Evolutionary conservation across 1,139 yeast species (phyloP).

Genomic region (Sugiyamaella grinbergsii): DNA sequence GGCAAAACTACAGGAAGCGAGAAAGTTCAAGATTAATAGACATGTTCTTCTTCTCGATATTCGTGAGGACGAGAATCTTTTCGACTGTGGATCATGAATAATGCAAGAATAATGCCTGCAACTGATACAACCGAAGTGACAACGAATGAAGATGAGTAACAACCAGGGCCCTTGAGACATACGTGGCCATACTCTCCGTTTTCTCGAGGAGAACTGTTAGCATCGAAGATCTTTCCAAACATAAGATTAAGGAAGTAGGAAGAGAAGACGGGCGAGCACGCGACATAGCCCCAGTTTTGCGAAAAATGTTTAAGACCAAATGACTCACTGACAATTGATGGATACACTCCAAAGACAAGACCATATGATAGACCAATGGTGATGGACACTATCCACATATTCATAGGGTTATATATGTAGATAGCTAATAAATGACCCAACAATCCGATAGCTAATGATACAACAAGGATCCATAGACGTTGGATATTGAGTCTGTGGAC

Average conservation of each 20-base stretch:
- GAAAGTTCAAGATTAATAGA: background rate
- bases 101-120: constrained; percentile 43
- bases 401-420: constrained; percentile 40
- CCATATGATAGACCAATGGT: constrained; percentile 74
- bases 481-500: constrained; percentile 55
- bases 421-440: constrained; percentile 37
- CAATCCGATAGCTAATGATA: constrained; percentile 49
- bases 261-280: constrained; percentile 41
- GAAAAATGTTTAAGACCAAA: constrained; percentile 72
- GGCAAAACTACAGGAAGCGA: background rate
- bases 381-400: constrained; percentile 53
- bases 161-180: constrained; percentile 34
- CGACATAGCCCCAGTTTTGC: constrained; percentile 72
- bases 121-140: constrained; percentile 43
- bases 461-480: constrained; percentile 66
- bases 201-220: constrained; percentile 30
- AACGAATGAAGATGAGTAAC: constrained; percentile 36
- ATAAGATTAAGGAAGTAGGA: constrained; percentile 40
- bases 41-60: constrained; percentile 13
- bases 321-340: constrained; percentile 70
- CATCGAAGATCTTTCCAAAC: constrained; percentile 43
- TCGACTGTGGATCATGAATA: constrained; percentile 32
- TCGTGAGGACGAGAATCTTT: constrained; percentile 15
- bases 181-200: constrained; percentile 28
- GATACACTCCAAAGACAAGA: constrained; percentile 71